Evolutionary conservation across 2,329 filamentous ascomycete species (phyloP).

Genomic region (Ophiocordyceps camponoti-rufipedis): DNA sequence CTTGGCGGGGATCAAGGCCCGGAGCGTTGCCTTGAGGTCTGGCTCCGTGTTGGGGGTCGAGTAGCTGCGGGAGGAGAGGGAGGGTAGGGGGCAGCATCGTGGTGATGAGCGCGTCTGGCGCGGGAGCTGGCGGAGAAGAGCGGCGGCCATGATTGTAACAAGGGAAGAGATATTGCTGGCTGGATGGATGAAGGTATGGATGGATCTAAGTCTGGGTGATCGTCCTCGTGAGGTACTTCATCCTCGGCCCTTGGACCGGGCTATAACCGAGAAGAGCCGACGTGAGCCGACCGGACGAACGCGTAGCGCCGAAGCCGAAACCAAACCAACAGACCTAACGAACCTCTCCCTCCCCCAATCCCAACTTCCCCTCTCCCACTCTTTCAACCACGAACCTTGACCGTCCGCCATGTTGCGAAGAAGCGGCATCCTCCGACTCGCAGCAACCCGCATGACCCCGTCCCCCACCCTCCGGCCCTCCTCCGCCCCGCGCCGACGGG

Average conservation of each 20-base stretch:
- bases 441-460: neutral
- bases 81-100: neutral
- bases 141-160: neutral
- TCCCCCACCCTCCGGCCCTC: neutral
- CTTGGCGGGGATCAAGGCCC: constrained; percentile 74
- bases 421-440: neutral
- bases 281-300: constrained; percentile 6
- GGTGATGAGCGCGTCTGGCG: neutral
- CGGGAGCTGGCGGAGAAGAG: neutral
- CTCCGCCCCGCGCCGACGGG: neutral
- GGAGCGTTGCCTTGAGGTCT: constrained; percentile 76
- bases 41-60: constrained; percentile 34
- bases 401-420: neutral
- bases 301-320: neutral
- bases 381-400: too few species aligned
- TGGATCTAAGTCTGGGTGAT: neutral
- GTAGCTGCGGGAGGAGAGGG: neutral
- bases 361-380: neutral
- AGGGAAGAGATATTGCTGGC: too few species aligned
- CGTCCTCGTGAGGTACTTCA: too few species aligned
- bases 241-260: too few species aligned
- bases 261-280: constrained; percentile 17
- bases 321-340: neutral
- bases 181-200: neutral
- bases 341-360: neutral